Evolutionary conservation across 192 early-diverging fungal species (phyloP).

Genomic region (Kappamyces sp.): DNA sequence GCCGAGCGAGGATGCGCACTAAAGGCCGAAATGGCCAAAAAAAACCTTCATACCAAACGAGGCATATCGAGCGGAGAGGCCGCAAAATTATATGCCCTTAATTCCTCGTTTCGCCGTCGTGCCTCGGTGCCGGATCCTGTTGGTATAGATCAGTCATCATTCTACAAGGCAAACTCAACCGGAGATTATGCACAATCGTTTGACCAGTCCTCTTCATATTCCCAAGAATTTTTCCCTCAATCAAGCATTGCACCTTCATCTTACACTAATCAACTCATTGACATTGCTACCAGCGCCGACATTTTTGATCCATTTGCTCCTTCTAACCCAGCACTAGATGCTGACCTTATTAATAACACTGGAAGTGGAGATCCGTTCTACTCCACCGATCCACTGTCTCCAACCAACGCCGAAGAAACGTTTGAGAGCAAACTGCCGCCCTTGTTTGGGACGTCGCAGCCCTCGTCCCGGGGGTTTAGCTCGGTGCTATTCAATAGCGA

Average conservation of each 20-base stretch:
- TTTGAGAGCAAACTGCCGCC: background rate
- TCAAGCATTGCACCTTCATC: too few relatives aligned
- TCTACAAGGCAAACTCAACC: constrained; percentile 1
- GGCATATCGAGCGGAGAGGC: constrained; percentile 48
- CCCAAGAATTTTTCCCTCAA: too few relatives aligned
- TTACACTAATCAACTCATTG: too few relatives aligned
- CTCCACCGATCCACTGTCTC: constrained; percentile 2
- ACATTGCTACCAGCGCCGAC: background rate
- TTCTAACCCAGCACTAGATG: constrained; percentile 10
- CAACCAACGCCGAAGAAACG: background rate
- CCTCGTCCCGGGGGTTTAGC: constrained; percentile 34
- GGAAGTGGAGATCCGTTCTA: constrained; percentile 1
- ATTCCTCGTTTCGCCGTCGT: constrained; percentile 21
- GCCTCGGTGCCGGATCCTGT: constrained; percentile 23
- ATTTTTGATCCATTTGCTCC: constrained; percentile 17
- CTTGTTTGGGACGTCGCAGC: constrained; percentile 10
- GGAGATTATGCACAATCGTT: constrained; percentile 7
- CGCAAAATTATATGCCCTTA: constrained; percentile 13
- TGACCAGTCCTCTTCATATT: background rate
- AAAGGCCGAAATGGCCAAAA: constrained; percentile 99
- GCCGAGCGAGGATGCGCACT: constrained; percentile 74
- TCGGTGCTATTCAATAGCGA: constrained; percentile 46
- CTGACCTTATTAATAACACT: background rate
- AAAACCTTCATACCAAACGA: constrained; percentile 92
- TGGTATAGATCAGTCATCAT: background rate